Percentiles rank a stretch among this genome's conserved stretches.
Conservation (phyloP, 2,329 filamentous ascomycete species). For the Curvularia sp. region DNA sequence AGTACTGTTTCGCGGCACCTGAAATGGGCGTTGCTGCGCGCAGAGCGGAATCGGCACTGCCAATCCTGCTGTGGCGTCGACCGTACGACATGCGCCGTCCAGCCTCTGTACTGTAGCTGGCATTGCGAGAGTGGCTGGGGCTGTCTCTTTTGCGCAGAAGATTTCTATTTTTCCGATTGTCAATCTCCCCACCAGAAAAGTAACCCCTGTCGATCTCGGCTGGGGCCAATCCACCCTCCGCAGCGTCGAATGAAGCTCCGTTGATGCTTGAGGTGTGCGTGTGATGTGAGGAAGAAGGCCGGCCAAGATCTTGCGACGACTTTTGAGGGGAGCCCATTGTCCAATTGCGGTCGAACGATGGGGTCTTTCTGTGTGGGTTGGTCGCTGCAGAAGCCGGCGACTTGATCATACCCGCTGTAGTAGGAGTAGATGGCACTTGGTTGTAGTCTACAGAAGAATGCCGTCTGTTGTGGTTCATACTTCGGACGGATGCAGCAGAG, state of each 20-base stretch:
- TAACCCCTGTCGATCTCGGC: slow-evolving; percentile 83
- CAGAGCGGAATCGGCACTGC: slow-evolving; percentile 76
- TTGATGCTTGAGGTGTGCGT: slow-evolving; percentile 41
- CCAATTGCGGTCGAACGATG: slow-evolving; percentile 67
- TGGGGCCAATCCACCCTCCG: slow-evolving; percentile 39
- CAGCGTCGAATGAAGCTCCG: slow-evolving; percentile 32
- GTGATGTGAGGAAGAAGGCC: slow-evolving; percentile 47
- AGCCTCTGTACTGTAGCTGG: slow-evolving; percentile 70
- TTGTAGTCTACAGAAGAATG: slow-evolving; percentile 86
- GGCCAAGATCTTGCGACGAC: slow-evolving; percentile 35
- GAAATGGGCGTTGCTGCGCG: slow-evolving; percentile 62
- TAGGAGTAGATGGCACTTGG: slow-evolving; percentile 37
- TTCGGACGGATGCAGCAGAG: slow-evolving; percentile 81
- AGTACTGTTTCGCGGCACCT: slow-evolving; percentile 73
- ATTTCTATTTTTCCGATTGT: slow-evolving; percentile 73
- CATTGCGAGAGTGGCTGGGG: slow-evolving; percentile 69
- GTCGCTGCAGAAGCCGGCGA: slow-evolving; percentile 30
- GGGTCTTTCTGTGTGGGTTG: slow-evolving; percentile 59
- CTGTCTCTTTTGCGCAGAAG: slow-evolving; percentile 76
- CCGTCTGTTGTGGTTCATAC: slow-evolving; percentile 81
- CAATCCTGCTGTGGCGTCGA: slow-evolving; percentile 74
- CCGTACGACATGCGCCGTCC: slow-evolving; percentile 68
- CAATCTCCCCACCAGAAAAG: slow-evolving; percentile 87
- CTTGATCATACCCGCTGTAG: slow-evolving; percentile 26
- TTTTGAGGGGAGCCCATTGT: slow-evolving; percentile 56